Percentiles rank a stretch among this genome's conserved stretches.
These are phyloP conservation scores for Gnaphalium uliginosum DNA, from an alignment of 129 eudicot species.

Conservation along the genomic window DNA sequence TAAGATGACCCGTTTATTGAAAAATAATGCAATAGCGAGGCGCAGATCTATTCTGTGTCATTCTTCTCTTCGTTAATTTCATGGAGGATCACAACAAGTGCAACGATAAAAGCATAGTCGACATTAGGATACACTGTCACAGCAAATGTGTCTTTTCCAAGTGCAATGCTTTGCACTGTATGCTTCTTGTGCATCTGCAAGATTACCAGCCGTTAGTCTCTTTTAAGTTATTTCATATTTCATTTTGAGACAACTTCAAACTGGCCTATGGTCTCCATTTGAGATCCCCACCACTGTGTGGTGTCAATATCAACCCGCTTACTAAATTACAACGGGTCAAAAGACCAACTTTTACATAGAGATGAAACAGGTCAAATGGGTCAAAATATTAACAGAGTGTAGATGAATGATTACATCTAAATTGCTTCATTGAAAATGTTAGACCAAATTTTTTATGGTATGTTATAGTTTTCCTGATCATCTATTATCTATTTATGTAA, in stretches of 20 bases:
- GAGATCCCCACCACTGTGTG: not conserved
- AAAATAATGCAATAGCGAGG: not conserved
- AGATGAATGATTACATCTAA: not conserved
- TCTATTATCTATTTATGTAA: no score
- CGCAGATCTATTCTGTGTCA: slow-evolving; percentile 14
- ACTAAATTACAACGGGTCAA: not conserved
- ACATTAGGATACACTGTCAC: slow-evolving; percentile 53
- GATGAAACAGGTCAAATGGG: not conserved
- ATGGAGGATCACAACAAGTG: slow-evolving; percentile 45
- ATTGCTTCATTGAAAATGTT: no score
- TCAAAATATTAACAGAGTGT: not conserved
- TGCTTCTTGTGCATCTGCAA: slow-evolving; percentile 50
- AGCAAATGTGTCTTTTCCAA: slow-evolving; percentile 49
- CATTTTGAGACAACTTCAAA: not conserved
- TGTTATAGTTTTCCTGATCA: no score
- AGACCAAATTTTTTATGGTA: no score
- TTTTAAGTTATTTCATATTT: not conserved
- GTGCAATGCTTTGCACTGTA: slow-evolving; percentile 41
- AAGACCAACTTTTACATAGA: not conserved
- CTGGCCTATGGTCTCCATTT: not conserved
- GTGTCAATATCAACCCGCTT: not conserved
- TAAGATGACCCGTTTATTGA: not conserved
- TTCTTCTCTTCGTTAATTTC: slow-evolving; percentile 42
- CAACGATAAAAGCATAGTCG: slow-evolving; percentile 52
- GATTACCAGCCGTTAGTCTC: not conserved